Conservation (phyloP, 257 asterid species). For the Agastache rugosa region DNA sequence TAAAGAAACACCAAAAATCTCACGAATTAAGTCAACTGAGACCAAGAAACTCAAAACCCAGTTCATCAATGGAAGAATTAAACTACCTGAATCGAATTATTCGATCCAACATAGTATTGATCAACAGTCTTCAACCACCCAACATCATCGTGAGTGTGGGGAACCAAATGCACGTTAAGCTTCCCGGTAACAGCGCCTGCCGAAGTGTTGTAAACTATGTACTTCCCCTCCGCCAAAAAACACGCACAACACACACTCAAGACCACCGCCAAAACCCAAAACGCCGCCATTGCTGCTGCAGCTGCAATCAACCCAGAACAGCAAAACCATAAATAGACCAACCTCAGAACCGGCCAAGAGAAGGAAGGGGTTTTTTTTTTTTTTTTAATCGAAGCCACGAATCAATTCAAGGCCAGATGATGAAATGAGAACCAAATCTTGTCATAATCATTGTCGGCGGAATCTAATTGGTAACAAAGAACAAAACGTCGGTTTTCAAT, state of each 20-base stretch:
- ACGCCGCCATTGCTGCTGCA: slow-evolving; percentile 47
- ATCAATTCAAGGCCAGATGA: slow-evolving; percentile 29
- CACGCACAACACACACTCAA: slow-evolving; percentile 44
- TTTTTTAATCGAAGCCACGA: slow-evolving; percentile 11
- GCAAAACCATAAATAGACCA: slow-evolving; percentile 29
- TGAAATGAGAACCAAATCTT: neutral
- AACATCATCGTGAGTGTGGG: slow-evolving; percentile 97
- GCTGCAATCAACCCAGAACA: slow-evolving; percentile 9
- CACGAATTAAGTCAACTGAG: neutral
- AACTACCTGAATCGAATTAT: slow-evolving; percentile 83
- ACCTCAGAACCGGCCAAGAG: slow-evolving; percentile 18
- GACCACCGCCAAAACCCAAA: slow-evolving; percentile 36
- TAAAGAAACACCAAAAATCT: neutral
- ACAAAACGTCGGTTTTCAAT: slow-evolving; percentile 19
- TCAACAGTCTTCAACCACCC: slow-evolving; percentile 77
- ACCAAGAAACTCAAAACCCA: neutral
- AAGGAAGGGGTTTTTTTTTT: neutral
- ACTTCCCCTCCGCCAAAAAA: slow-evolving; percentile 64
- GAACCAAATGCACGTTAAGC: slow-evolving; percentile 93
- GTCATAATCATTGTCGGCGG: slow-evolving; percentile 14
- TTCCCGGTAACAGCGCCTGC: slow-evolving; percentile 64
- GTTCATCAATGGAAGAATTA: neutral
- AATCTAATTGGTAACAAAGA: slow-evolving; percentile 3
- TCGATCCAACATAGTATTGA: slow-evolving; percentile 97
- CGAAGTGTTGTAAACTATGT: slow-evolving; percentile 80